Percentiles rank a stretch among this genome's conserved stretches.
Conservation (phyloP, 768 basidiomycete genomes). For the Tubosaeta sp. region DNA sequence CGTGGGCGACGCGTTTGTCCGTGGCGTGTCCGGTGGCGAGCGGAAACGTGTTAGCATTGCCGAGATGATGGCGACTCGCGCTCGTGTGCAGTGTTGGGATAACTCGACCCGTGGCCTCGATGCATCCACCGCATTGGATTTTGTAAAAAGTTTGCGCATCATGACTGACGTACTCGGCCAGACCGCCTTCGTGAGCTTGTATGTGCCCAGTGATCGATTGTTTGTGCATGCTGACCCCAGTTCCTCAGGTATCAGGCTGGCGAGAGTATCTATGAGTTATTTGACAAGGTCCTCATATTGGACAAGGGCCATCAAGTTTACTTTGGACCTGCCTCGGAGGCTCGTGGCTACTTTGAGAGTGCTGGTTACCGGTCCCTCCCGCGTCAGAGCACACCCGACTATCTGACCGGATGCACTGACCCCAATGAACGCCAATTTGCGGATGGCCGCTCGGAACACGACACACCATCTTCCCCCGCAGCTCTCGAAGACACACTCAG, state of each 20-base stretch:
- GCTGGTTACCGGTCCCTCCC: constrained; percentile 72
- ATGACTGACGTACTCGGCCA: constrained; percentile 81
- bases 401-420: constrained; percentile 79
- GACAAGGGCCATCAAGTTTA: constrained; percentile 79
- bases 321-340: constrained; percentile 69
- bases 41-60: constrained; percentile 79
- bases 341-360: constrained; percentile 72
- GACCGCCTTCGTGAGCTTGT: constrained; percentile 77
- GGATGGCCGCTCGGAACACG: constrained; percentile 49
- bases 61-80: constrained; percentile 82
- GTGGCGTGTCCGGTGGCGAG: constrained; percentile 77
- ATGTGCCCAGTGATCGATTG: constrained; percentile 21
- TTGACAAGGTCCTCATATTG: constrained; percentile 86
- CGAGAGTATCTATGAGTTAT: constrained; percentile 69
- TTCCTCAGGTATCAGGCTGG: constrained; percentile 67
- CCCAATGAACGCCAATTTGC: constrained; percentile 81
- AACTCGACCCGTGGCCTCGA: constrained; percentile 79
- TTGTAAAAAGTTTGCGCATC: constrained; percentile 69
- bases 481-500: constrained; percentile 63
- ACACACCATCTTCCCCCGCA: constrained; percentile 62
- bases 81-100: constrained; percentile 79
- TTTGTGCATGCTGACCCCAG: not conserved
- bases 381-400: constrained; percentile 83
- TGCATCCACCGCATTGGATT: constrained; percentile 86
- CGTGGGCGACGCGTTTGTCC: constrained; percentile 84